Percentiles rank a stretch among this genome's conserved stretches.
Conservation (phyloP, 306 rosid species). For the Citrullus colocynthis region DNA sequence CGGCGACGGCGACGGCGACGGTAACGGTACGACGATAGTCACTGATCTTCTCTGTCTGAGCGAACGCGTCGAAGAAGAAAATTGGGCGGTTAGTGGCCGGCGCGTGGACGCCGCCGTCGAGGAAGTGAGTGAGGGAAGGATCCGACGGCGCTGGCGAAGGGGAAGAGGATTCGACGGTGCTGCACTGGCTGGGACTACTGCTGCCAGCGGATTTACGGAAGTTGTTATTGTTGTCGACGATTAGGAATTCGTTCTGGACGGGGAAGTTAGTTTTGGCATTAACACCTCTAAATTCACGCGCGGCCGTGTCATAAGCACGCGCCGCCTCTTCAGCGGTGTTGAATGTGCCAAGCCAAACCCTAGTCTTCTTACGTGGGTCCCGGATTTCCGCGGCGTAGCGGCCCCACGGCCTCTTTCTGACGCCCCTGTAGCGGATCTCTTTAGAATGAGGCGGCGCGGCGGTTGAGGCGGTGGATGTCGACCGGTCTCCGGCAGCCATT, state of each 20-base stretch:
- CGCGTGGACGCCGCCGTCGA: constrained; percentile 12
- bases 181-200: constrained; percentile 50
- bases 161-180: constrained; percentile 41
- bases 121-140: constrained; percentile 15
- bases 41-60: constrained; percentile 16
- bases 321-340: constrained; percentile 86
- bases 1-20: background rate
- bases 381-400: constrained; percentile 96
- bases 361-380: constrained; percentile 70
- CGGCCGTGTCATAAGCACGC: constrained; percentile 70
- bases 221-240: background rate
- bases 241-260: constrained; percentile 9
- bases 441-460: constrained; percentile 13
- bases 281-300: constrained; percentile 59
- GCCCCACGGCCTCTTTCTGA: constrained; percentile 80
- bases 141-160: constrained; percentile 26
- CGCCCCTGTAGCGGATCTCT: constrained; percentile 77
- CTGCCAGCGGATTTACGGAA: constrained; percentile 5
- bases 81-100: constrained; percentile 26
- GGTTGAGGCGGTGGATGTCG: background rate
- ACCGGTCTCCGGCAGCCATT: constrained; percentile 47
- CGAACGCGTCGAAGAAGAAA: constrained; percentile 36
- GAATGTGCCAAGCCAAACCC: constrained; percentile 84
- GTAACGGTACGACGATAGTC: constrained; percentile 3
- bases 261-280: constrained; percentile 80